Conservation (phyloP, 2,329 filamentous ascomycete species). For the Cladophialophora immunda region DNA sequence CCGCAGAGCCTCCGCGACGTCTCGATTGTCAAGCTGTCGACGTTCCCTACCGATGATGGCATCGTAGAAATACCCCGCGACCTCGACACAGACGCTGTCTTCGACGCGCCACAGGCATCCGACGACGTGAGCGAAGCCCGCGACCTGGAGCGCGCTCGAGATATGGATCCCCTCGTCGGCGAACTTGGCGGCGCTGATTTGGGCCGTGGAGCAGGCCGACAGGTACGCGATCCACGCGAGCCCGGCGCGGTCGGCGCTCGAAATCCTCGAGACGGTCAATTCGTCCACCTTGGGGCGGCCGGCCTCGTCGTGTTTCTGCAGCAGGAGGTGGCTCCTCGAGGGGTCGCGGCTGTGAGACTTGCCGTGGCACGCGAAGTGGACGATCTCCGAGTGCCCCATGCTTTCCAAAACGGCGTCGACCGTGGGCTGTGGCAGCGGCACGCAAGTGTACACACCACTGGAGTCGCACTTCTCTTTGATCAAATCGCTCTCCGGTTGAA, state of each 20-base stretch:
- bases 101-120: conserved; percentile 46
- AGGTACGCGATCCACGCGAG: conserved; percentile 46
- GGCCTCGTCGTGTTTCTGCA: conserved; percentile 12
- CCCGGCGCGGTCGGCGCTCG: neutral
- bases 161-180: conserved; percentile 49
- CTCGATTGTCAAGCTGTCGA: no score
- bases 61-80: conserved; percentile 36
- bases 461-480: no score
- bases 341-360: conserved; percentile 33
- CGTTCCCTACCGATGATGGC: conserved; percentile 53
- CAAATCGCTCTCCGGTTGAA: no score
- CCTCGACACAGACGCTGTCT: conserved; percentile 41
- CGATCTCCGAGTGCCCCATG: no score
- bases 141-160: conserved; percentile 49
- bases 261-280: neutral
- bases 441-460: no score
- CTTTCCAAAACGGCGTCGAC: no score
- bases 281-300: conserved; percentile 25
- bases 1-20: no score
- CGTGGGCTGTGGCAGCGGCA: no score
- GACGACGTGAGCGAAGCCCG: conserved; percentile 48
- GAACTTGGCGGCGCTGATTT: conserved; percentile 40
- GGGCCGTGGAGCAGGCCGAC: conserved; percentile 50
- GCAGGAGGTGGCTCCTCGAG: conserved; percentile 32
- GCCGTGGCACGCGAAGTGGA: conserved; percentile 42